phyloP scores from a whole-genome alignment of 2,329 filamentous ascomycete species.

The Rhinocladiella mackenziei region DNA sequence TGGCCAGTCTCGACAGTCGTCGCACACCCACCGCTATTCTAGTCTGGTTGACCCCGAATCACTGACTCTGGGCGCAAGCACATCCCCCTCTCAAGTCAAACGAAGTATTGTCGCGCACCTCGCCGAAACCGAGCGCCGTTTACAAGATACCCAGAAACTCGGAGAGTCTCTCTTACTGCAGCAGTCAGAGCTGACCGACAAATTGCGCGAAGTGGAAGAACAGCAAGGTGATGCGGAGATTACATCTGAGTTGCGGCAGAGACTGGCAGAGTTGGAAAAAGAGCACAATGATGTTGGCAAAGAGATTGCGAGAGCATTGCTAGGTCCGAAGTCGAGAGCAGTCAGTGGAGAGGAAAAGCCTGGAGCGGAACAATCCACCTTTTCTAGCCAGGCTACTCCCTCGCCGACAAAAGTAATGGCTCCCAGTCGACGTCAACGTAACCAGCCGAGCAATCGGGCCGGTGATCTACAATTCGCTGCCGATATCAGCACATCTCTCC shows the following conservation, averaged over 20 bases:
- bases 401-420: constrained; percentile 87
- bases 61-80: constrained; percentile 69
- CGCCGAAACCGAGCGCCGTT: constrained; percentile 82
- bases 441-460: constrained; percentile 80
- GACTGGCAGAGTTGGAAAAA: constrained; percentile 78
- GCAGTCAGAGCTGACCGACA: constrained; percentile 74
- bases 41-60: constrained; percentile 71
- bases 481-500: constrained; percentile 90
- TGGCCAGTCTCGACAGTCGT: constrained; percentile 31
- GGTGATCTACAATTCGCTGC: constrained; percentile 98
- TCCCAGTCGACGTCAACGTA: constrained; percentile 81
- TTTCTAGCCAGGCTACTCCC: constrained; percentile 75
- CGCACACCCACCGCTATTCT: constrained; percentile 65
- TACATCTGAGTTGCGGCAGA: constrained; percentile 74
- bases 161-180: constrained; percentile 85
- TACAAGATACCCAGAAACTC: constrained; percentile 85
- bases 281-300: constrained; percentile 92
- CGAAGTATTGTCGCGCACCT: constrained; percentile 87
- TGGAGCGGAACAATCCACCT: constrained; percentile 69
- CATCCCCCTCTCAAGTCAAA: constrained; percentile 82
- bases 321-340: constrained; percentile 74
- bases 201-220: constrained; percentile 78
- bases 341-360: constrained; percentile 63
- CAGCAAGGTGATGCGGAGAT: constrained; percentile 73
- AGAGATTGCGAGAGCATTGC: constrained; percentile 82